phyloP scores from a whole-genome alignment of 164 flowering plant species.

The Chloranthus sessilifolius region DNA sequence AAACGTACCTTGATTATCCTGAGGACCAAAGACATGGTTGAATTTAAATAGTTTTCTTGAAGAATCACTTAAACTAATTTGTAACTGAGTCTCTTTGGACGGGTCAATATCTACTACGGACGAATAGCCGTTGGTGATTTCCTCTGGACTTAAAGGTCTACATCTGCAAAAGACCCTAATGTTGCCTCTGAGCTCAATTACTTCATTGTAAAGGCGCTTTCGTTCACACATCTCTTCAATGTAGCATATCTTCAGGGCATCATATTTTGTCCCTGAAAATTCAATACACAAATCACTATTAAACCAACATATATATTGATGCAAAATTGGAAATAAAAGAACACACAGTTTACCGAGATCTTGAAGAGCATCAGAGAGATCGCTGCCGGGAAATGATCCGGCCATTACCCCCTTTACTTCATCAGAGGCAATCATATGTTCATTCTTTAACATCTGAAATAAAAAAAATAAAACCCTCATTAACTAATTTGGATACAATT shows the following conservation, averaged over 20 bases:
- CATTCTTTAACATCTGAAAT: slow-evolving; percentile 49
- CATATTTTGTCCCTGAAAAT: slow-evolving; percentile 41
- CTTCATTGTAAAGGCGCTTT: slow-evolving; percentile 80
- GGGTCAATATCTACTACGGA: slow-evolving; percentile 62
- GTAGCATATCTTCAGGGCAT: slow-evolving; percentile 50
- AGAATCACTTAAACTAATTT: slow-evolving; percentile 52
- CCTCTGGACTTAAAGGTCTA: slow-evolving; percentile 62
- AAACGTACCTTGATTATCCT: slow-evolving; percentile 65
- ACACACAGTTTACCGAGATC: slow-evolving; percentile 33
- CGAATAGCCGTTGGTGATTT: slow-evolving; percentile 41
- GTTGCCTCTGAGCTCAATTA: slow-evolving; percentile 83
- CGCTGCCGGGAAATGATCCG: slow-evolving; percentile 37
- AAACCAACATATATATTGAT: neutral
- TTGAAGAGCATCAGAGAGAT: slow-evolving; percentile 34
- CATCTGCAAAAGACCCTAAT: slow-evolving; percentile 93
- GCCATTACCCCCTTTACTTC: slow-evolving; percentile 40
- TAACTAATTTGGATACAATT: neutral
- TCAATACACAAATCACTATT: slow-evolving; percentile 2
- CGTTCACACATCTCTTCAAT: slow-evolving; percentile 52
- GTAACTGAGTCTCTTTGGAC: slow-evolving; percentile 59
- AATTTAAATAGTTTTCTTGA: slow-evolving; percentile 74
- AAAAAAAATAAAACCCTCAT: slow-evolving; percentile 4
- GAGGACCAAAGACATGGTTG: slow-evolving; percentile 72
- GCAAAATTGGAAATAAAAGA: too few relatives aligned
- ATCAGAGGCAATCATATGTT: slow-evolving; percentile 33